phyloP scores from a whole-genome alignment of 2,329 filamentous ascomycete species.

The Paracoccidioides brasiliensis region DNA sequence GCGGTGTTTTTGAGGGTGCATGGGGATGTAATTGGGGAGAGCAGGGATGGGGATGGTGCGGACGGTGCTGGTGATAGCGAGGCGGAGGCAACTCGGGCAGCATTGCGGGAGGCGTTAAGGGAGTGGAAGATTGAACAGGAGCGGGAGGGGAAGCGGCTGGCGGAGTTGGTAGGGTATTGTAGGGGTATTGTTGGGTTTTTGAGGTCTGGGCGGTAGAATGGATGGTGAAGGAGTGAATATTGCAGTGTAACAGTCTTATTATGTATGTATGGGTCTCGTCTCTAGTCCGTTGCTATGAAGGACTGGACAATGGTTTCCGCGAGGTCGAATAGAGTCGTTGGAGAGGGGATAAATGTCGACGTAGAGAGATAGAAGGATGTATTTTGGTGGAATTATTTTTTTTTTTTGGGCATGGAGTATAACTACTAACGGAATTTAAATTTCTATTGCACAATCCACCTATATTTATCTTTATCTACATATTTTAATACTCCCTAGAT shows the following conservation, averaged over 20 bases:
- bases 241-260: not conserved
- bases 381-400: too few species aligned
- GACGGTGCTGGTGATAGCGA: constrained; percentile 25
- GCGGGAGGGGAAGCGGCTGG: constrained; percentile 56
- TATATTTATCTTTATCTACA: too few species aligned
- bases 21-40: constrained; percentile 41
- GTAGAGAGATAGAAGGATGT: too few species aligned
- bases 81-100: constrained; percentile 32
- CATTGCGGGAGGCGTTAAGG: constrained; percentile 46
- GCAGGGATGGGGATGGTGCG: constrained; percentile 7
- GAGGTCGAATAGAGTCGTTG: too few species aligned
- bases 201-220: constrained; percentile 40
- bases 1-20: constrained; percentile 79
- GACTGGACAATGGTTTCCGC: too few species aligned
- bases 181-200: constrained; percentile 75
- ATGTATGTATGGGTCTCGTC: too few species aligned
- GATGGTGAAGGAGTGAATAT: not conserved
- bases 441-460: too few species aligned
- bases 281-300: too few species aligned
- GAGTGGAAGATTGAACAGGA: constrained; percentile 63
- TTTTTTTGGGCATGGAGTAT: too few species aligned
- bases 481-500: too few species aligned
- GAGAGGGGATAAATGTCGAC: too few species aligned
- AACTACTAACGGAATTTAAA: too few species aligned
- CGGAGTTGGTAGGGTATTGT: constrained; percentile 72